Conservation (phyloP, 768 basidiomycete genomes). For the Mycena sanguinolenta region DNA sequence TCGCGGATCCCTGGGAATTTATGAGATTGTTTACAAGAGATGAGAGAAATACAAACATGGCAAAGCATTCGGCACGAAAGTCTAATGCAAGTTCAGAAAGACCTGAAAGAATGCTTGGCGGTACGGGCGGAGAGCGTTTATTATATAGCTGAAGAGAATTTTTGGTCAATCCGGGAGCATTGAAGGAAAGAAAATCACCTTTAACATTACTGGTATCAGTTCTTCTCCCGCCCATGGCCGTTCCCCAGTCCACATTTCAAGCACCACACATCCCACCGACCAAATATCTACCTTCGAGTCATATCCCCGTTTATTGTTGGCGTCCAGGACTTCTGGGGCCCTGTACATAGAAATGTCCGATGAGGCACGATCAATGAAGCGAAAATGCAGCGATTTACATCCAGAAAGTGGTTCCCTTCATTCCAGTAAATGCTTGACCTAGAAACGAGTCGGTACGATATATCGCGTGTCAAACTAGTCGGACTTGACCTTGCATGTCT, state of each 20-base stretch:
- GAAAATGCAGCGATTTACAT: conserved; percentile 53
- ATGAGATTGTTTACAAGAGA: not conserved
- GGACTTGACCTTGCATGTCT: conserved; percentile 69
- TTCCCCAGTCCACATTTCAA: conserved; percentile 97
- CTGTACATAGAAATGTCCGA: conserved; percentile 5
- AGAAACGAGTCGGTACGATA: no score
- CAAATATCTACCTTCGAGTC: conserved; percentile 97
- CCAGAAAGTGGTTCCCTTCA: conserved; percentile 96
- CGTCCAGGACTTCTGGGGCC: conserved; percentile 88
- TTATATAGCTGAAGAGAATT: conserved; percentile 67
- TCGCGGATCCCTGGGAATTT: conserved; percentile 68
- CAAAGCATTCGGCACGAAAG: conserved; percentile 84
- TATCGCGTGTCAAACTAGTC: no score
- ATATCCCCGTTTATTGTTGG: conserved; percentile 79
- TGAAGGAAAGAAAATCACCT: conserved; percentile 59
- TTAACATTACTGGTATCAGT: conserved; percentile 81
- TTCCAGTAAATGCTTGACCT: conserved; percentile 76
- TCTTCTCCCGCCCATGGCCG: conserved; percentile 87
- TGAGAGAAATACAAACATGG: conserved; percentile 62
- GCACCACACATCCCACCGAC: conserved; percentile 87
- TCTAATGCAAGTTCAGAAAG: conserved; percentile 75
- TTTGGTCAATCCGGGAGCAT: not conserved
- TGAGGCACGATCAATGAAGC: not conserved
- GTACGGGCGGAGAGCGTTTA: conserved; percentile 81
- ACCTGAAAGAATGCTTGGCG: conserved; percentile 64